Conservation (phyloP, 768 basidiomycete genomes). For the Pulveroboletus ravenelii region DNA sequence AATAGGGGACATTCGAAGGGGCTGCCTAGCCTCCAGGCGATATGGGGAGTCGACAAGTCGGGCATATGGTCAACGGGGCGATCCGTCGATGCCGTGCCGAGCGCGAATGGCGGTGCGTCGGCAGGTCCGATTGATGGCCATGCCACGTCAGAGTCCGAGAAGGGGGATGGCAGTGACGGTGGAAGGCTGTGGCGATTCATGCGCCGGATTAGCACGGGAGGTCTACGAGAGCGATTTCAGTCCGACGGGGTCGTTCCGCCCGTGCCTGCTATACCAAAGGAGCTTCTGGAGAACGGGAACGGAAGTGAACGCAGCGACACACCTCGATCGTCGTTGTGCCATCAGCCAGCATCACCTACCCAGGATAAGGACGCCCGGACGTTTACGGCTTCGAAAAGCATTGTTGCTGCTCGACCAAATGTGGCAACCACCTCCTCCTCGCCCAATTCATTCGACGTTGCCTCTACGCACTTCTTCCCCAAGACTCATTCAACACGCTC, state of each 20-base stretch:
- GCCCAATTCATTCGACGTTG: constrained; percentile 54
- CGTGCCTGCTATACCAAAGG: constrained; percentile 56
- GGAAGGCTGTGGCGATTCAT: constrained; percentile 62
- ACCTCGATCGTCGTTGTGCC: constrained; percentile 6
- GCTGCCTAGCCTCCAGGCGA: constrained; percentile 35
- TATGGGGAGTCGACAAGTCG: constrained; percentile 10
- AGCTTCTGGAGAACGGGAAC: constrained; percentile 22
- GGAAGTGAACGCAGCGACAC: constrained; percentile 3
- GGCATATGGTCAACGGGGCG: constrained; percentile 4
- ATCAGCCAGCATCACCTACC: constrained; percentile 1
- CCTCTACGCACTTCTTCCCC: constrained; percentile 50
- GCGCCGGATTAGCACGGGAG: constrained; percentile 65
- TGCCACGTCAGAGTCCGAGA: constrained; percentile 14
- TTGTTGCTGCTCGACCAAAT: constrained; percentile 34
- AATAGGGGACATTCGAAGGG: constrained; percentile 15
- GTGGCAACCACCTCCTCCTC: constrained; percentile 58
- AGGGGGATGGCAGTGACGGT: constrained; percentile 24
- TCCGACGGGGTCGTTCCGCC: constrained; percentile 41
- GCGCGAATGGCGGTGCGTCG: constrained; percentile 8
- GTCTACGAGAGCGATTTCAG: constrained; percentile 47
- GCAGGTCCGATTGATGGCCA: constrained; percentile 10
- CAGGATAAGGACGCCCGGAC: constrained; percentile 5
- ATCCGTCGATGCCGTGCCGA: constrained; percentile 18
- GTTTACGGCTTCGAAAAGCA: constrained; percentile 6
- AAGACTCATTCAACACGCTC: constrained; percentile 46